Conservation (phyloP, 257 asterid genomes). For the Eustoma russellianum region DNA sequence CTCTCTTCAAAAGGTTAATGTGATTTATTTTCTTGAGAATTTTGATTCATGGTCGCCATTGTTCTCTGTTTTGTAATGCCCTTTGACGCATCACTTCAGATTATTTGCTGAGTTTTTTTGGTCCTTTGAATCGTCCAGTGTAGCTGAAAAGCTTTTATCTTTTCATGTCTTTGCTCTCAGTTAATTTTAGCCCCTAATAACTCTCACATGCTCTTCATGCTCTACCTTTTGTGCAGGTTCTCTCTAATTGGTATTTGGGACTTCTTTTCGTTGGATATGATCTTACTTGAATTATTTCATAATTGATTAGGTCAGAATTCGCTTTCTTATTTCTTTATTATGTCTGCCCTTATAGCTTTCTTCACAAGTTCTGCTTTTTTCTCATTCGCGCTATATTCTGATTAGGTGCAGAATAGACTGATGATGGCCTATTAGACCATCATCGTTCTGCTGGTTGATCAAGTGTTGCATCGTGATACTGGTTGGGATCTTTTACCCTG, state of each 20-base stretch:
- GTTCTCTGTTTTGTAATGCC: too few relatives aligned
- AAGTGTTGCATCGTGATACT: conserved; percentile 13
- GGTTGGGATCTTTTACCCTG: conserved; percentile 22
- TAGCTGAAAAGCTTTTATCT: too few relatives aligned
- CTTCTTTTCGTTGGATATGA: not conserved
- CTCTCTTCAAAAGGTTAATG: not conserved
- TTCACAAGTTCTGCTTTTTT: not conserved
- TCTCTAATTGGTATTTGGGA: not conserved
- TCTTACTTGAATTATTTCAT: not conserved
- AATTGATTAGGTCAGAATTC: conserved; percentile 2
- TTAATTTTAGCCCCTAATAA: too few relatives aligned
- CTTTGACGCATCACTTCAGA: too few relatives aligned
- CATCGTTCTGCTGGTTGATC: not conserved
- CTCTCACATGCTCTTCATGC: too few relatives aligned
- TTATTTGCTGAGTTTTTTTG: too few relatives aligned
- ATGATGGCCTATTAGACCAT: not conserved
- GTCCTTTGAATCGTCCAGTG: too few relatives aligned
- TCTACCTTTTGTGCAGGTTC: conserved; percentile 4
- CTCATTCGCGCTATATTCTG: too few relatives aligned
- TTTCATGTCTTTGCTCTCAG: too few relatives aligned
- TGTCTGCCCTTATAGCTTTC: too few relatives aligned
- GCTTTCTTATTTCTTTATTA: not conserved
- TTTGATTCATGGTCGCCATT: too few relatives aligned
- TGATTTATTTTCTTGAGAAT: not conserved
- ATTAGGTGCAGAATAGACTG: not conserved